These are phyloP conservation scores for Solanum neorickii DNA, from an alignment of 257 asterid genomes.

Conservation along the genomic window DNA sequence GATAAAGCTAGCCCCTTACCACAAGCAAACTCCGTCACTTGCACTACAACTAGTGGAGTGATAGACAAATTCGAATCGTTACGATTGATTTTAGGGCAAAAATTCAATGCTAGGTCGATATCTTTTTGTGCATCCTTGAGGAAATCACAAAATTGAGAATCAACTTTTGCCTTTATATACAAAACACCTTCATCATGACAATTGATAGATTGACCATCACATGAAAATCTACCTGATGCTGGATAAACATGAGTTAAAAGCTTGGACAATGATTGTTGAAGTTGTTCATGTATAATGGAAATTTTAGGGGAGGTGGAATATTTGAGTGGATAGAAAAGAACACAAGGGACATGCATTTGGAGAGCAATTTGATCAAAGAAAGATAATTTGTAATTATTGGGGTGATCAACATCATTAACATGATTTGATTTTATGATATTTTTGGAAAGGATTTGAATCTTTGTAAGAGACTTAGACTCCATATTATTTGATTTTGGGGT, in stretches of 20 bases:
- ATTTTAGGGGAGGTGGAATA: neutral
- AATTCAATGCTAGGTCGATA: neutral
- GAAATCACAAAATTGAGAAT: neutral
- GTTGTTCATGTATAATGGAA: neutral
- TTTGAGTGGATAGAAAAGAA: neutral
- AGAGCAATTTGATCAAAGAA: neutral
- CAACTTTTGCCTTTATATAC: neutral
- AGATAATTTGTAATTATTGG: neutral
- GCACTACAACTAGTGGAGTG: neutral
- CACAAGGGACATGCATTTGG: neutral
- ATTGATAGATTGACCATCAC: neutral
- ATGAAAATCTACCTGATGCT: neutral
- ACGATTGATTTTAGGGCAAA: neutral
- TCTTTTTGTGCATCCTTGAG: neutral
- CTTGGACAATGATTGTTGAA: neutral
- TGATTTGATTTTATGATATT: neutral
- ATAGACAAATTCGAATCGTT: neutral
- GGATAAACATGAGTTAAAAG: neutral
- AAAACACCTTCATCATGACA: conserved; percentile 3
- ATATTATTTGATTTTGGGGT: neutral
- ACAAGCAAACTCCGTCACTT: neutral
- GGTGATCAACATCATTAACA: neutral
- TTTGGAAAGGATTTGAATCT: neutral
- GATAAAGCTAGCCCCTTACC: neutral
- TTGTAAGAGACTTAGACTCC: neutral